phyloP scores from a whole-genome alignment of 495 filamentous ascomycete genomes.

The Hyaloscypha variabilis region DNA sequence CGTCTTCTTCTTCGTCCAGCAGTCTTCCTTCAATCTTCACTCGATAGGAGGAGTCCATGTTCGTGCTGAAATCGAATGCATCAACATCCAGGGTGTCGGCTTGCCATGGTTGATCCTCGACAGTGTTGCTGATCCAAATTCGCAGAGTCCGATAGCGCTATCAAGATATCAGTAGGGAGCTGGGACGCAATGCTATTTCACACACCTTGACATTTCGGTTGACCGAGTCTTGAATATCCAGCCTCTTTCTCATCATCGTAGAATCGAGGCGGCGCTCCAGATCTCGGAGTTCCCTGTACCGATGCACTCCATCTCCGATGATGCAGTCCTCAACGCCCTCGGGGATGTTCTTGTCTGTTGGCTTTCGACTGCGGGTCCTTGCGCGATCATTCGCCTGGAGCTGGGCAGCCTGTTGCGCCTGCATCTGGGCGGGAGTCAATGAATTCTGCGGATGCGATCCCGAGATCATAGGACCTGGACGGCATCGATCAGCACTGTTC shows the following conservation, averaged over 20 bases:
- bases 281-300: conserved; percentile 83
- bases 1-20: conserved; percentile 70
- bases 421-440: conserved; percentile 53
- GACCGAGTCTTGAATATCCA: conserved; percentile 86
- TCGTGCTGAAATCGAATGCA: conserved; percentile 73
- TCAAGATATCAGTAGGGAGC: conserved; percentile 1
- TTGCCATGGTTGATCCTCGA: conserved; percentile 95
- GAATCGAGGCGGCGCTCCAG: conserved; percentile 89
- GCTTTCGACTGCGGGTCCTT: conserved; percentile 79
- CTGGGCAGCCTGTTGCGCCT: conserved; percentile 57
- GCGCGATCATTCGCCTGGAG: conserved; percentile 62
- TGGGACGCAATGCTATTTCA: conserved; percentile 9
- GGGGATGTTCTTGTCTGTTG: conserved; percentile 92
- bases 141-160: conserved; percentile 81
- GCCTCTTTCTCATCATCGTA: conserved; percentile 89
- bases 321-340: conserved; percentile 81
- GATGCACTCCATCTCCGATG: conserved; percentile 77
- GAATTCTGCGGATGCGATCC: conserved; percentile 48
- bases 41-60: conserved; percentile 72
- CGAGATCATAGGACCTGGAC: conserved; percentile 59
- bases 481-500: neutral
- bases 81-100: conserved; percentile 62
- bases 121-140: conserved; percentile 95
- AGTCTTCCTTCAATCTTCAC: conserved; percentile 94
- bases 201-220: conserved; percentile 73